A percentile compares a stretch with the other conserved stretches of the same genome.
These are phyloP conservation scores for Leucocoprinus gongylophorus DNA, from an alignment of 1,284 basidiomycete species.

Conservation along the genomic window DNA sequence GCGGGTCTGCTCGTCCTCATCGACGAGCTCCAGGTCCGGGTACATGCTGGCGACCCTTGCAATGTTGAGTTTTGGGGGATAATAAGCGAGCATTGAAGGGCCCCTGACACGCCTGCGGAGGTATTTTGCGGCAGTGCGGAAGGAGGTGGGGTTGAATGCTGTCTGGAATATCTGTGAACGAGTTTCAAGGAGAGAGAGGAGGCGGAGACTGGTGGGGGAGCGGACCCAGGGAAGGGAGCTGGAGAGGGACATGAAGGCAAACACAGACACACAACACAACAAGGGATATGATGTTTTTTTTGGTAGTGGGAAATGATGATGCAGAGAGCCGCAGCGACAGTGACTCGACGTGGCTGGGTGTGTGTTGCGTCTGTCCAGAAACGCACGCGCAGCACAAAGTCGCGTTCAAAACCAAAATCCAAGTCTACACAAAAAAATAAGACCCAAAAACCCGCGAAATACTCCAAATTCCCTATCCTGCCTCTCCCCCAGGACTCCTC, in stretches of 20 bases:
- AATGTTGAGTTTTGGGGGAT: slow-evolving; percentile 50
- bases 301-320: no score
- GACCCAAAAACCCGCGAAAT: no score
- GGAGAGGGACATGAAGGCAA: neutral
- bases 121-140: slow-evolving; percentile 82
- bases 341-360: no score
- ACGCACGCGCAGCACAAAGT: no score
- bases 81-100: slow-evolving; percentile 74
- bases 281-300: no score
- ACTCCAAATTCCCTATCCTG: no score
- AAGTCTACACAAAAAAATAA: no score
- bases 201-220: neutral
- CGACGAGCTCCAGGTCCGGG: slow-evolving; percentile 51
- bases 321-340: no score
- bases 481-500: neutral
- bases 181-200: slow-evolving; percentile 48
- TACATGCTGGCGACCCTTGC: slow-evolving; percentile 43
- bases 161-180: slow-evolving; percentile 78
- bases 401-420: no score
- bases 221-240: neutral
- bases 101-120: slow-evolving; percentile 69
- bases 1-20: slow-evolving; percentile 59
- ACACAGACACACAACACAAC: neutral
- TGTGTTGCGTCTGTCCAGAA: no score
- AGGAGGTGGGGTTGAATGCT: slow-evolving; percentile 70